Percentiles rank a stretch among this genome's conserved stretches.
phyloP scores from a whole-genome alignment of 2,329 filamentous ascomycete genomes.

The Aspergillus brunneoviolaceus region DNA sequence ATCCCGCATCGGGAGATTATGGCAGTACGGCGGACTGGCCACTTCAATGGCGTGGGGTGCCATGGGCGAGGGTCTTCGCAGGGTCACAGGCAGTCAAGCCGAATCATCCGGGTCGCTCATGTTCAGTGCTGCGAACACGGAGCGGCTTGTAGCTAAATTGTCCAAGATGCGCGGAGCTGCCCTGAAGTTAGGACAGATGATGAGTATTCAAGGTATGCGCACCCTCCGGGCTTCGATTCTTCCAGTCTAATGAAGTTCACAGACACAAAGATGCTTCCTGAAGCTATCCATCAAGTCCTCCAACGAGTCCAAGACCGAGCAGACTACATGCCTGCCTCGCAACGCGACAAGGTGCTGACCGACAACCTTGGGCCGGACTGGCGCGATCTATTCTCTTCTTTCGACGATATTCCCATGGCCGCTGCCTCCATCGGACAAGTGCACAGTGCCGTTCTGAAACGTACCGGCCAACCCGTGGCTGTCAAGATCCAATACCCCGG shows the following conservation, averaged over 20 bases:
- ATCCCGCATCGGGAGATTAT: conserved; percentile 79
- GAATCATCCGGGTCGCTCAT: conserved; percentile 70
- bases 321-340: conserved; percentile 95
- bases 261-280: conserved; percentile 91
- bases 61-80: conserved; percentile 78
- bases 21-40: conserved; percentile 92
- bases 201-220: conserved; percentile 76
- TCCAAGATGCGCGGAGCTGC: conserved; percentile 96
- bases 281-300: conserved; percentile 81
- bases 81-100: conserved; percentile 68
- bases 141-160: conserved; percentile 85
- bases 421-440: conserved; percentile 97
- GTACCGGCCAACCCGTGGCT: conserved; percentile 73
- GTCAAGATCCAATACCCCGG: conserved; percentile 98
- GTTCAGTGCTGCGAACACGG: conserved; percentile 86
- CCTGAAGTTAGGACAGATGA: conserved; percentile 96
- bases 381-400: conserved; percentile 77
- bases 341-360: conserved; percentile 79
- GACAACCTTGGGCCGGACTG: conserved; percentile 79
- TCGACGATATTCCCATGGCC: conserved; percentile 88
- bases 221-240: not conserved
- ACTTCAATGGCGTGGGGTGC: conserved; percentile 95
- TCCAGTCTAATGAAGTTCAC: conserved; percentile 7
- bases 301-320: conserved; percentile 94
- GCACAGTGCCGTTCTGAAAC: conserved; percentile 77